These are phyloP conservation scores for Lenzites betulinus DNA, from an alignment of 768 basidiomycete species.

Conservation along the genomic window DNA sequence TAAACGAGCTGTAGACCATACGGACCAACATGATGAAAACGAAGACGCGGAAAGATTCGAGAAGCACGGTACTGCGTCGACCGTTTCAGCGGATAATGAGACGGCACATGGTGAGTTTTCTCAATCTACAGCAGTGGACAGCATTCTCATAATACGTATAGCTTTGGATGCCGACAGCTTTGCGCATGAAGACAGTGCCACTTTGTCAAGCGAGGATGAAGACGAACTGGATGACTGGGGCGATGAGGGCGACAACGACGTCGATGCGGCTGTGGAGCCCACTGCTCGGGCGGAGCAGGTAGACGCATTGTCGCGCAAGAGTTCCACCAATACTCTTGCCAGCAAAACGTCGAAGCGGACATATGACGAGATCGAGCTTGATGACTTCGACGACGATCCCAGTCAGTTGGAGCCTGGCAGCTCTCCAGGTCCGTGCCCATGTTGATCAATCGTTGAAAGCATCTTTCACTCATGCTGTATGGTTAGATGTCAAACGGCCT, in stretches of 20 bases:
- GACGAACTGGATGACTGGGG: constrained; percentile 17
- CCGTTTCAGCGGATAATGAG: neutral
- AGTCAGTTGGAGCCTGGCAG: neutral
- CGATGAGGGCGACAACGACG: neutral
- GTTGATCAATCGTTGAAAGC: too few relatives aligned
- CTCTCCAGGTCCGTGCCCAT: constrained; percentile 13
- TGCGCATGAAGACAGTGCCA: neutral
- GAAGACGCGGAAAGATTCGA: neutral
- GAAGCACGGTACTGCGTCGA: neutral
- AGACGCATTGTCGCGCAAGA: constrained; percentile 17
- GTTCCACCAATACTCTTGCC: constrained; percentile 16
- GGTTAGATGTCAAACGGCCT: constrained; percentile 15
- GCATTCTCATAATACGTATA: neutral
- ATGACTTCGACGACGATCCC: constrained; percentile 20
- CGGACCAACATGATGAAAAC: neutral
- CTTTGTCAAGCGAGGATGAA: constrained; percentile 6
- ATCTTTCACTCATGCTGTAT: neutral
- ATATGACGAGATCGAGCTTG: constrained; percentile 21
- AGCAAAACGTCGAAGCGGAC: constrained; percentile 22
- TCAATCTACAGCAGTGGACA: neutral
- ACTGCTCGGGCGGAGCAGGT: neutral
- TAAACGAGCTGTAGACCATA: neutral
- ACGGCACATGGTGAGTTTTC: neutral
- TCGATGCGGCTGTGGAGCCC: neutral
- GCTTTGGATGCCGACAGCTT: neutral